Base-by-base conservation (phyloP, 2,329 filamentous ascomycete genomes). In the Monascus ruber region DNA sequence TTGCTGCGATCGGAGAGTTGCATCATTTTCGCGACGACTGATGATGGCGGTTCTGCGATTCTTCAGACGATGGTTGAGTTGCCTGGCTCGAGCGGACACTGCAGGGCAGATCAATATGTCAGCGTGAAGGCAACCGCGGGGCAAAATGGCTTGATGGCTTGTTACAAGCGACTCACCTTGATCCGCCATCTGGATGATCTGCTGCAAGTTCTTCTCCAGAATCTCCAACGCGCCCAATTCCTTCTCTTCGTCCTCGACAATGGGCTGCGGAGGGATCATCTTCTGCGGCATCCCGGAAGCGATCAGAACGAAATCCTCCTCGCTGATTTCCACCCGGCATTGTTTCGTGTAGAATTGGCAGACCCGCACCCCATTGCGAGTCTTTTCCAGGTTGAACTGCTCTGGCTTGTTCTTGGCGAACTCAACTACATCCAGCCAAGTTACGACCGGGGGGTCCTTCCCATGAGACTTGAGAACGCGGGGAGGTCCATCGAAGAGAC, bases 301-400 rank as follows among this genome's bases (percentile, higher is more conserved):
- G 48, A 94, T 88, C 47, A 94, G 68, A 33, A 87, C 74, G 71
- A 81, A 94, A 56, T 94, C 86, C 57, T 93, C 85, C 59, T 93
- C 85, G 11, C 78, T 79, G 44, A 94, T 89, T 64, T 94, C 85
- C 6, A 93, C 81, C 35, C 83, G 76, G 47, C 81, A 74, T 44
- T 87, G 83, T 55, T 87, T 87, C 47, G 85, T 79, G 54, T 80
- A 78, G 59, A 94, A 91, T 46, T 85, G 83, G 55, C 86, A 93
- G 38, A 82, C 78, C 35, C 81, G 75, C 38, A 75, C 66, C 17
- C 83, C 82, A 47, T 84, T 81, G 34, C 76, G 71, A 45, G 75
- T 73, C 41, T 83, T 77, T 39, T 77, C 78, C 37, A 93, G 66
- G 28, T 77, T 74, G 60, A 93, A 91, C 40, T 89, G 83, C 47